Evolutionary conservation across 495 filamentous ascomycete species (phyloP), one percentile per base, ranked within the genome.

Genomic region (Aspergillus funiculosus): DNA sequence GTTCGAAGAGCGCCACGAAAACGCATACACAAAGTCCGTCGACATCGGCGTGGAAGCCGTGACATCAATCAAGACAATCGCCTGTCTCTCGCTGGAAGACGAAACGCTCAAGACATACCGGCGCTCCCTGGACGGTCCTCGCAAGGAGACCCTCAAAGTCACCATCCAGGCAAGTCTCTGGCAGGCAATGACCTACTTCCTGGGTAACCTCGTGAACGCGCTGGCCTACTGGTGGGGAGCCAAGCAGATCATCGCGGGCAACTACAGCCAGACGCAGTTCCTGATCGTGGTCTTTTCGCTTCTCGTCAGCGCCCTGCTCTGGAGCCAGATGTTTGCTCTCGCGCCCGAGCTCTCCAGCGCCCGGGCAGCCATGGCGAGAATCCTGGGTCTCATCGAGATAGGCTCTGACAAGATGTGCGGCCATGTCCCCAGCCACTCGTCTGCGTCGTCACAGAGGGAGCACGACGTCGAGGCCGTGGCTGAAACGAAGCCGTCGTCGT

Each of bases 141-240:
- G 66, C 7, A 73, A 71, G 47, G 77, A 77, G 36, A 76, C 70
- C 20, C 58, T 69, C 6, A 52, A 56, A 27, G 69, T 72, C 7
- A 76, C 68, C 36, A 20, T 74, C 9, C 70, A 67, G 44, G 67
- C 70, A 24, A 76, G 69, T 46, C 42, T 74, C 20, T 77, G 74
- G 66, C 76, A 76, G 37, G 74, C 76, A 3, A 64, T 76, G 15
- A 72, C 74, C 11, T 74, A 78, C 39, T 74, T 70, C 53, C 53
- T 75, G 7, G 68, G 72, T 13, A 68, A 77, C 44, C 60, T 75
- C 8, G 71, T 83, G 10, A 79, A 82, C 50, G 81, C 80, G 0
- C 61, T 86, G 13, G 80, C 80, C 4, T 85, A 83, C 54, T 84
- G 80, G 76, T 86, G 81, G 74, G 82, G 82, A n/a, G 66, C 77